Base-by-base conservation (phyloP, 768 basidiomycete species). In the Crassisporium funariophilum region DNA sequence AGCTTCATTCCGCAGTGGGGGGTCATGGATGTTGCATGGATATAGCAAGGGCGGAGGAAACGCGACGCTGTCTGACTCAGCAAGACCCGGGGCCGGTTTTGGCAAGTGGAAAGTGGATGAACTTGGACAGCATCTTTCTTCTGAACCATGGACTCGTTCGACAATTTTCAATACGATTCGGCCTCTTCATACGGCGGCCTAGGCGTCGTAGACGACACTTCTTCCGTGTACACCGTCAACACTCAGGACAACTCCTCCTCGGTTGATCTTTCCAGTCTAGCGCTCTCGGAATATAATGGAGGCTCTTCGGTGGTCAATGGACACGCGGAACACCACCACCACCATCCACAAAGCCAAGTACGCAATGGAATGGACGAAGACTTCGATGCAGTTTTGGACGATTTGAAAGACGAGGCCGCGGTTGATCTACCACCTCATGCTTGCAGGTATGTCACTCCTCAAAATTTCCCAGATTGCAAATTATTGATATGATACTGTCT, bases 351-450 rank as follows among this genome's bases (percentile, higher is more conserved):
- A 22, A 44, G 57, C 36, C 65, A 62, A 20, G 62, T 66, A 6
- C 63, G 56, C 19, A 56, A 62, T 25, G 64, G 57, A 5, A 63
- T 85, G 37, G 88, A 91, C 47, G 92, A 94, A 44, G 93, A 95
- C 60, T 91, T 94, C 54, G 91, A 95, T 64, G 87, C 82, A 5
- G 88, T 92, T 35, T 71, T 95, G 29, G 93, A 95, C 50, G 93
- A 95, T 62, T 63, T 93, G 59, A 94, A 91, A 68, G 88, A 91
- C 53, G 91, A 89, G 55, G 74, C 73, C 27, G 73, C 80, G 12
- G 75, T 92, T 24, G 88, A 94, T 71, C 65, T 95, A 41, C 92
- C 92, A 2, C 82, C 88, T 8, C 95, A 98, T 67, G 95, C 95
- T 7, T 98, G 95, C 90, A 93, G 91, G 95, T 93, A 46, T 50